Conservation (phyloP, 257 asterid genomes). For the Solanum dulcamara region DNA sequence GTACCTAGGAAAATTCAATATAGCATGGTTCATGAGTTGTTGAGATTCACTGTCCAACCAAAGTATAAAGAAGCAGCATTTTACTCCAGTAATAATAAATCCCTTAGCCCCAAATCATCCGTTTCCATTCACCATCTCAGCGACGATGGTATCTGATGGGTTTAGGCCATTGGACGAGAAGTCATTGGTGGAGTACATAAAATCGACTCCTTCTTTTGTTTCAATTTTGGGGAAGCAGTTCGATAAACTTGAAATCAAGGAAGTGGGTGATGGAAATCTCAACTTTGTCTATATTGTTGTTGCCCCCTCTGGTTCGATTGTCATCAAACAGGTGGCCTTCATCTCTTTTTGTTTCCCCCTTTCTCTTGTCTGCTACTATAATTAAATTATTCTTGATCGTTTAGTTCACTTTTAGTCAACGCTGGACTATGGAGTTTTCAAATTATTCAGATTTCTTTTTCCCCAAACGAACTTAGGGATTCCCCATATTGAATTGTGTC, state of each 20-base stretch:
- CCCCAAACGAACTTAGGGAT: background rate
- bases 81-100: too few species aligned
- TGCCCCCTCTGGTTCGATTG: conserved; percentile 50
- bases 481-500: background rate
- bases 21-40: background rate
- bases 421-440: background rate
- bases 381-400: background rate
- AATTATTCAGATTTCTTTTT: background rate
- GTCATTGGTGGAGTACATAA: conserved; percentile 57
- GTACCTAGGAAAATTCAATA: background rate
- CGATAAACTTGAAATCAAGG: conserved; percentile 56
- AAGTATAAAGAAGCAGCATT: background rate
- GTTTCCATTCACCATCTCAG: background rate
- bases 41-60: background rate
- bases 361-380: too few species aligned
- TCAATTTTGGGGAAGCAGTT: conserved; percentile 49
- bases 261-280: conserved; percentile 98
- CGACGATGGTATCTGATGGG: conserved; percentile 40
- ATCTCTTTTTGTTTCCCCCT: background rate
- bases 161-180: conserved; percentile 70
- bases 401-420: background rate
- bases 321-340: conserved; percentile 70
- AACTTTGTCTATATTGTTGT: conserved; percentile 76
- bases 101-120: background rate
- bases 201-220: conserved; percentile 62